Evolutionary conservation across 2,329 filamentous ascomycete genomes (phyloP), one percentile per base, ranked within the genome.

Genomic region (Tolypocladium endophyticum): DNA sequence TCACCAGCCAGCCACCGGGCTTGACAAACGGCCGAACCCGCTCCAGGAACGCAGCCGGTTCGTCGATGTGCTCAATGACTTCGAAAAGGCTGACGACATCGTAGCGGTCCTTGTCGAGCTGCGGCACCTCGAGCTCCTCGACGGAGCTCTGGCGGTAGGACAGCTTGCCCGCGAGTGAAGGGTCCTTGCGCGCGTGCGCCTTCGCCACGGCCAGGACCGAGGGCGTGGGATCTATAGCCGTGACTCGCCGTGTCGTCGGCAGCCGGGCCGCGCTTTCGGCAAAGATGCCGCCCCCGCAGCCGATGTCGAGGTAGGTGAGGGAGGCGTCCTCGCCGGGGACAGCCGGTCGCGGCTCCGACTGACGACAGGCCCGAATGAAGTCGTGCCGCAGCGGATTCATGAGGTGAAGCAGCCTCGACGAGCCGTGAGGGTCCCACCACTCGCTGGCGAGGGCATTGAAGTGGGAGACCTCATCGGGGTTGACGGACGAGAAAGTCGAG

Each of bases 311-410:
- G 73, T 91, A 96, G 39, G 81, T 81, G 4, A 91, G 77, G 11
- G 60, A 66, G 65, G 63, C 65, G 41, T 63, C 53, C 61, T 65
- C 55, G 58, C 68, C 64, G 56, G 76, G 64, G 11, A 38, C 53
- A 2, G 73, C 62, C 30, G 75, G 68, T 55, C 77, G 74, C 61
- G 76, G 74, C 54, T 81, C 78, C 25, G 83, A 81, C 64, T 67
- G 66, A 55, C 87, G 83, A 71, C 93, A 97, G 63, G 78, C 76
- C 28, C 81, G 81, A 72, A 97, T 94, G 76, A 97, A 97, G 75
- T 92, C 87, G 77, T 97, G 92, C 39, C 94, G 92, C 54, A 96
- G 84, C 1, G 94, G 94, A 76, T 99, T 97, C 93, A 99, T 97
- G 65, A 96, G 87, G 74, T 99, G 94, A 2, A 99, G 85, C 61